phyloP scores from a whole-genome alignment of 2,329 filamentous ascomycete species.

The Neophaeococcomyces mojaviensis region DNA sequence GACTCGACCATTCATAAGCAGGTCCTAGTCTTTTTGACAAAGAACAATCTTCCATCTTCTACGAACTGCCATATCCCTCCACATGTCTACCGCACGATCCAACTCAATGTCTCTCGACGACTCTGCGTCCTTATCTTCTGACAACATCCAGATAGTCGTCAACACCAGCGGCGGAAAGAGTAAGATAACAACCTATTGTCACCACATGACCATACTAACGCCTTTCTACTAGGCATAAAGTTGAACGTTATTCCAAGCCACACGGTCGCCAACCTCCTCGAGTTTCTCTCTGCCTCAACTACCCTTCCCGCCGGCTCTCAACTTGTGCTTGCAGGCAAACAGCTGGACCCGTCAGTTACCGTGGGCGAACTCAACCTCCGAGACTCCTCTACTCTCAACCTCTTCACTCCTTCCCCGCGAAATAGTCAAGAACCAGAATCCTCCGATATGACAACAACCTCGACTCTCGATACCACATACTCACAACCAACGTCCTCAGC shows the following conservation, averaged over 20 bases:
- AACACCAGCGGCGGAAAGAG: slow-evolving; percentile 52
- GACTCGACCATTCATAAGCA: too few species aligned
- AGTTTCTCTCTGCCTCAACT: slow-evolving; percentile 51
- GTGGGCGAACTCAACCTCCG: slow-evolving; percentile 21
- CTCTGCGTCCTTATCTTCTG: slow-evolving; percentile 32
- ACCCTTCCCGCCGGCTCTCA: slow-evolving; percentile 46
- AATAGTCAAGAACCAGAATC: slow-evolving; percentile 9
- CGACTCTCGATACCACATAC: slow-evolving; percentile 45
- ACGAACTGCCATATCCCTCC: slow-evolving; percentile 27
- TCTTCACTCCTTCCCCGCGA: slow-evolving; percentile 34
- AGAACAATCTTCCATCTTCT: too few species aligned
- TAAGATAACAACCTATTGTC: slow-evolving; percentile 30
- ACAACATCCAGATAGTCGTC: slow-evolving; percentile 56
- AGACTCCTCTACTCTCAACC: slow-evolving; percentile 20
- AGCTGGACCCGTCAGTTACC: slow-evolving; percentile 34
- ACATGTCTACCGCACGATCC: slow-evolving; percentile 28
- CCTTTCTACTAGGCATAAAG: slow-evolving; percentile 43
- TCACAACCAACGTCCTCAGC: slow-evolving; percentile 37
- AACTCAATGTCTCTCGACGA: slow-evolving; percentile 23
- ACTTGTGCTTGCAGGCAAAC: slow-evolving; percentile 52
- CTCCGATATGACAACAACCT: slow-evolving; percentile 24
- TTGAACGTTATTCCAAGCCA: slow-evolving; percentile 48
- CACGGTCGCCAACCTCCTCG: slow-evolving; percentile 48
- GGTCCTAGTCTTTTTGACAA: too few species aligned
- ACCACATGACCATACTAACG: slow-evolving; percentile 20